These are phyloP conservation scores for Porodaedalea pini DNA, from an alignment of 1,284 basidiomycete species.

Conservation along the genomic window DNA sequence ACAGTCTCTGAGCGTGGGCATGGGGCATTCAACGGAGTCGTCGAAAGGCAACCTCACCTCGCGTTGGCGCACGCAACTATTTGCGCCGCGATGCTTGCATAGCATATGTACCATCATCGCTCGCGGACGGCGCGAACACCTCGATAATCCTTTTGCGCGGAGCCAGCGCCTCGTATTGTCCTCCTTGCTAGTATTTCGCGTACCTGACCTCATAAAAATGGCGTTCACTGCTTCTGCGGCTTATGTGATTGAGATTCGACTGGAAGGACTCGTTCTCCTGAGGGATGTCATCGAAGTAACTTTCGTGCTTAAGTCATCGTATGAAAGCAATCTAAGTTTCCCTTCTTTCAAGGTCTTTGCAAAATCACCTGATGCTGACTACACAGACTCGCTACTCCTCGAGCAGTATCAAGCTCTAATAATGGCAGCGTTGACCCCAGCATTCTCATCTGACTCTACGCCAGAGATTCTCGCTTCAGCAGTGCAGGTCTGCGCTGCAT, in stretches of 20 bases:
- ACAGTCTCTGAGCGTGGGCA: constrained; percentile 74
- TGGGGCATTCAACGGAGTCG: constrained; percentile 35
- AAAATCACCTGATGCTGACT: constrained; percentile 86
- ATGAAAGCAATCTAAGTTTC: constrained; percentile 11
- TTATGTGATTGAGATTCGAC: constrained; percentile 90
- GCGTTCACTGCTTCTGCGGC: constrained; percentile 97
- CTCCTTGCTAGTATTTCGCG: constrained; percentile 72
- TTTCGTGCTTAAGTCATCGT: background rate
- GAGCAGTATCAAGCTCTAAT: constrained; percentile 99
- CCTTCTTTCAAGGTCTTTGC: constrained; percentile 66
- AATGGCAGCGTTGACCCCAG: constrained; percentile 95
- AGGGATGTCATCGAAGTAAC: constrained; percentile 88
- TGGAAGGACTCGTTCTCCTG: constrained; percentile 89
- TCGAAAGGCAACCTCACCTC: constrained; percentile 54
- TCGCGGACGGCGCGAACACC: constrained; percentile 73
- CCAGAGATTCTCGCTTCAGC: constrained; percentile 94
- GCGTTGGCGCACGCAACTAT: constrained; percentile 95
- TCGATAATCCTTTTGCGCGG: constrained; percentile 71
- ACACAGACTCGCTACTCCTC: constrained; percentile 85
- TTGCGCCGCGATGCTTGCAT: constrained; percentile 91
- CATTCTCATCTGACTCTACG: constrained; percentile 91
- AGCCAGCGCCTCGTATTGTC: constrained; percentile 42
- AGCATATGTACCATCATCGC: constrained; percentile 80
- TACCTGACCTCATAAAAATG: constrained; percentile 94
- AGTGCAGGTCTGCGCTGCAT: constrained; percentile 91